A percentile compares a stretch with the other conserved stretches of the same genome.
phyloP scores from a whole-genome alignment of 257 asterid genomes.

The Euphrasia confusa region DNA sequence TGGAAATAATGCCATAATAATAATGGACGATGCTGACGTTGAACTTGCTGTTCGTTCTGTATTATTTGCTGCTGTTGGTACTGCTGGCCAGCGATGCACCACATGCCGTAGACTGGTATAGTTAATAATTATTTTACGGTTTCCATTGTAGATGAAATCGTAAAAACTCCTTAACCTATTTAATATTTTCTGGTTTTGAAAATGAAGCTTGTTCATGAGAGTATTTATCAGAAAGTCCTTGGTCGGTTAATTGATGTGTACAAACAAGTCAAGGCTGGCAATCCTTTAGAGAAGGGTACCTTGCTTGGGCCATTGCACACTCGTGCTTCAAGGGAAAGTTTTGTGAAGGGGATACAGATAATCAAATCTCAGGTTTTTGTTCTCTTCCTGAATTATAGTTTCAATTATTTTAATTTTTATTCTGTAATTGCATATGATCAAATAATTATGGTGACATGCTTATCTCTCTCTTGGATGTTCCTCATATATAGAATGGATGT shows the following conservation, averaged over 20 bases:
- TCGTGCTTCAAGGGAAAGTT: conserved; percentile 58
- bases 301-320: conserved; percentile 96
- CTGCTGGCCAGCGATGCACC: conserved; percentile 99
- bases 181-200: conserved; percentile 12
- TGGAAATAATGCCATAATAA: conserved; percentile 91
- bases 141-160: conserved; percentile 12
- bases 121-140: neutral
- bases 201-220: conserved; percentile 83
- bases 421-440: neutral
- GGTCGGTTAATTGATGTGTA: conserved; percentile 68
- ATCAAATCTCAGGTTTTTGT: conserved; percentile 76
- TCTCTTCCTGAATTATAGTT: conserved; percentile 11
- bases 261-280: conserved; percentile 88
- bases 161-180: conserved; percentile 7
- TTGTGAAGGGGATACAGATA: conserved; percentile 65
- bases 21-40: conserved; percentile 92
- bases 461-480: no score
- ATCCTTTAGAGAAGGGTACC: conserved; percentile 82
- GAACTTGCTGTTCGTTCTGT: conserved; percentile 94
- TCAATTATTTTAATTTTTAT: neutral
- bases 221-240: conserved; percentile 70
- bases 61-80: conserved; percentile 96
- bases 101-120: conserved; percentile 98
- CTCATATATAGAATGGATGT: no score
- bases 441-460: neutral